These are phyloP conservation scores for Elsinoe arachidis DNA, from an alignment of 2,329 filamentous ascomycete genomes.

Conservation along the genomic window DNA sequence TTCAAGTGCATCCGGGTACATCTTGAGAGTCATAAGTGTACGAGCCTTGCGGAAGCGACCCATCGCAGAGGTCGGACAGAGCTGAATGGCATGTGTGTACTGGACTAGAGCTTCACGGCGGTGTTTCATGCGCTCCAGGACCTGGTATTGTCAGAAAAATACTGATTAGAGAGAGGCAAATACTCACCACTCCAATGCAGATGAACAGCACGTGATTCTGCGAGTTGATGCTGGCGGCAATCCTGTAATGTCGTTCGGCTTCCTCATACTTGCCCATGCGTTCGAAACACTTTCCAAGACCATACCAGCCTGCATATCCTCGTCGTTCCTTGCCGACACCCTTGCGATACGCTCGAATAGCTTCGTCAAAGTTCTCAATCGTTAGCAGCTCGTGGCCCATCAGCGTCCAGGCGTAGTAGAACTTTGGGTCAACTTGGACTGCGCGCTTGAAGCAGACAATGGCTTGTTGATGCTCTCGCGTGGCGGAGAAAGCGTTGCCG, in stretches of 20 bases:
- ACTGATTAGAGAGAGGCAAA: neutral
- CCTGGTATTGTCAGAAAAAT: constrained; percentile 21
- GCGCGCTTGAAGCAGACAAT: constrained; percentile 90
- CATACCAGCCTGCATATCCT: constrained; percentile 99
- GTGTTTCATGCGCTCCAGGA: constrained; percentile 78
- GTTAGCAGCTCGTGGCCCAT: constrained; percentile 93
- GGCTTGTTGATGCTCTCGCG: constrained; percentile 88
- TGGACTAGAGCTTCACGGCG: constrained; percentile 67
- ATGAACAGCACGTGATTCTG: constrained; percentile 88
- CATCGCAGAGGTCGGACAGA: constrained; percentile 72
- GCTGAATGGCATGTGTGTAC: constrained; percentile 71
- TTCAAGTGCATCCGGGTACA: constrained; percentile 61
- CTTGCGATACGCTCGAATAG: constrained; percentile 74
- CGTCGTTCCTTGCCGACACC: constrained; percentile 78
- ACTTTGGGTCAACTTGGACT: constrained; percentile 79
- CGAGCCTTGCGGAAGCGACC: constrained; percentile 90
- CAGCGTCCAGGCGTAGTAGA: constrained; percentile 91
- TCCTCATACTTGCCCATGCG: constrained; percentile 52
- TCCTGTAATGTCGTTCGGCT: constrained; percentile 83
- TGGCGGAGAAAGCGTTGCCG: constrained; percentile 88
- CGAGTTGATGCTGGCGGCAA: constrained; percentile 81
- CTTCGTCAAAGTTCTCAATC: constrained; percentile 96
- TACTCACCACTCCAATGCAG: constrained; percentile 71
- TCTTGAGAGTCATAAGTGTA: constrained; percentile 67
- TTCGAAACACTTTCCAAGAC: constrained; percentile 60